A percentile compares a stretch with the other conserved stretches of the same genome.
phyloP scores from a whole-genome alignment of 2,329 filamentous ascomycete genomes.

The Claviceps fusiformis region DNA sequence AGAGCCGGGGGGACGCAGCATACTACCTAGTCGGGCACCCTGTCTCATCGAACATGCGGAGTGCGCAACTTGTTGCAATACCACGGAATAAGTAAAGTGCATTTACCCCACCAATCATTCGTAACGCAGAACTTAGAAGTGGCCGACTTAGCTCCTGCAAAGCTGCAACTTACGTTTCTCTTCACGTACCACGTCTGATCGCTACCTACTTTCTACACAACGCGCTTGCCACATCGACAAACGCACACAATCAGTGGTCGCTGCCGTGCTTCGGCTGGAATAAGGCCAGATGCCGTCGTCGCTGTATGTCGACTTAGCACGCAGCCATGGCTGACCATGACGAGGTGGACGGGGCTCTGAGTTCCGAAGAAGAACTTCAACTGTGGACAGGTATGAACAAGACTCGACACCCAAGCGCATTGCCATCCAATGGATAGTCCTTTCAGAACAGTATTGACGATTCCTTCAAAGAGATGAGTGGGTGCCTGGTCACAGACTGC shows the following conservation, averaged over 20 bases:
- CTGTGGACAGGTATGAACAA: constrained; percentile 66
- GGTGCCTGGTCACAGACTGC: constrained; percentile 33
- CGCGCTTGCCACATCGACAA: not conserved
- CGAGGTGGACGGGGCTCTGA: constrained; percentile 34
- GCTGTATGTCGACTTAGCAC: constrained; percentile 14
- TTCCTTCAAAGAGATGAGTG: constrained; percentile 28
- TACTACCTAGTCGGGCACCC: not conserved
- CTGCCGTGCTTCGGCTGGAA: constrained; percentile 4
- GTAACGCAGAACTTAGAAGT: not conserved
- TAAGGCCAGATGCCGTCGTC: constrained; percentile 22
- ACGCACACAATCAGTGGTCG: not conserved
- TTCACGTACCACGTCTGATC: not conserved
- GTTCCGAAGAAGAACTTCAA: constrained; percentile 65
- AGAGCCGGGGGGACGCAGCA: not conserved
- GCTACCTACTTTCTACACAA: not conserved
- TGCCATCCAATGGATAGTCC: not conserved
- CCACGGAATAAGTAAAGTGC: not conserved
- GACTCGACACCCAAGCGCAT: not conserved
- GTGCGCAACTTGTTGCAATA: not conserved
- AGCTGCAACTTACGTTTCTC: not conserved
- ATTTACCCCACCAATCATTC: not conserved
- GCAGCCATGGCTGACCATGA: constrained; percentile 49
- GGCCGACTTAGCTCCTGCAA: not conserved
- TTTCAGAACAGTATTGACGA: constrained; percentile 8
- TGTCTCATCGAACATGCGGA: not conserved